Evolutionary conservation across 176 grass and related monocot species (phyloP).

Genomic region (Canna indica): DNA sequence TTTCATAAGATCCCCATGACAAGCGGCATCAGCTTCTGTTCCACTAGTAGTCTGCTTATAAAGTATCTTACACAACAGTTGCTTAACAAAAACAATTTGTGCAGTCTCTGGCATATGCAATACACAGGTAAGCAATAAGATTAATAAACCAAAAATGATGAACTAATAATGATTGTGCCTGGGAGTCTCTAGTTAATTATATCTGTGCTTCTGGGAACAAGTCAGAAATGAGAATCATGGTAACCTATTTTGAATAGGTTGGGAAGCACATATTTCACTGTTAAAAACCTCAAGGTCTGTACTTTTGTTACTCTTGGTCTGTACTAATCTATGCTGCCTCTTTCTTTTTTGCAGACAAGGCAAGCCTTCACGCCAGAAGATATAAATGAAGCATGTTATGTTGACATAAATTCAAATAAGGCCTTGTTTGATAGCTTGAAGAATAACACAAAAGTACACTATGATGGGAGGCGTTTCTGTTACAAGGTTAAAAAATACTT

Average conservation of each 20-base stretch:
- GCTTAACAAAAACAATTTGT: background rate
- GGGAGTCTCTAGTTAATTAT: background rate
- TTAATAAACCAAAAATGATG: no score
- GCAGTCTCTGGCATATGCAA: background rate
- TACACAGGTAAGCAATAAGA: no score
- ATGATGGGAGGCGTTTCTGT: conserved; percentile 67
- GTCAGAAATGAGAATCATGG: background rate
- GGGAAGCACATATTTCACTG: no score
- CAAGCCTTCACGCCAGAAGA: conserved; percentile 59
- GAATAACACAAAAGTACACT: conserved; percentile 74
- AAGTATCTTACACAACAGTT: no score
- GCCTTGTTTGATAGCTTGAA: conserved; percentile 68
- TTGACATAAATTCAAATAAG: conserved; percentile 65
- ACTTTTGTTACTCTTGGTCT: background rate
- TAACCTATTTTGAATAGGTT: background rate
- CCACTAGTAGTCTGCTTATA: no score
- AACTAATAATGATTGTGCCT: background rate
- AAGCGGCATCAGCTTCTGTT: no score
- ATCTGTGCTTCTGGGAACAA: background rate
- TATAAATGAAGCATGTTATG: conserved; percentile 72
- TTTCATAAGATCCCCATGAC: no score
- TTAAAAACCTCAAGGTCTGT: background rate
- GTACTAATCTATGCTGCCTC: conserved; percentile 15
- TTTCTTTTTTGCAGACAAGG: conserved; percentile 56
- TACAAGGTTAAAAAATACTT: conserved; percentile 78